Conservation (phyloP, 108 stramenopile genomes). For the Aureococcus anophagefferens region DNA sequence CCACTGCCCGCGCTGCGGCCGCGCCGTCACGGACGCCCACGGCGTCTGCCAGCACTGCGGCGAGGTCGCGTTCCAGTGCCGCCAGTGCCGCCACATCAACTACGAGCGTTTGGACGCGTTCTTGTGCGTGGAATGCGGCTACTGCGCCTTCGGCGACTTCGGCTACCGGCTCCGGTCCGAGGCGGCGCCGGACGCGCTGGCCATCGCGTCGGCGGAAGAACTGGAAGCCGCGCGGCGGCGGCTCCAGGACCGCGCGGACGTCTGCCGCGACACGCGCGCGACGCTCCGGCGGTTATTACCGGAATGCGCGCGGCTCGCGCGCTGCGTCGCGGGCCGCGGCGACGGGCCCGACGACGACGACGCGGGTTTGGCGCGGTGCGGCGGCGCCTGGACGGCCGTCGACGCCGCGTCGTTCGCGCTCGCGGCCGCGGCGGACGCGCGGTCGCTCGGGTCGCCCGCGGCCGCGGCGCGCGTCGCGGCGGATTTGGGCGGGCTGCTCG, state of each 20-base stretch:
- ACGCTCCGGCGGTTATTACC: slow-evolving; percentile 11
- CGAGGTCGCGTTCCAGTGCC: slow-evolving; percentile 87
- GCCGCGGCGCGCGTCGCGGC: too few relatives aligned
- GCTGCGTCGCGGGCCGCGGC: not conserved
- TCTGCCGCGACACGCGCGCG: too few relatives aligned
- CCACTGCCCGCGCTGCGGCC: slow-evolving; percentile 79
- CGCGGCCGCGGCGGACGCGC: not conserved
- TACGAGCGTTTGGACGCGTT: slow-evolving; percentile 88
- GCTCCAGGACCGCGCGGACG: not conserved
- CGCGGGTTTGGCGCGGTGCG: too few relatives aligned
- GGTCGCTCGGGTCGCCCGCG: too few relatives aligned
- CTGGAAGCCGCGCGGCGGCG: not conserved
- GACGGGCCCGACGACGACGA: too few relatives aligned
- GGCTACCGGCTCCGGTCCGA: slow-evolving; percentile 30
- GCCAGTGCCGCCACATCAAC: slow-evolving; percentile 85
- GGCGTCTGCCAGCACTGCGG: slow-evolving; percentile 88
- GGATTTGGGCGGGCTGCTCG: too few relatives aligned
- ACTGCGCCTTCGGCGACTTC: slow-evolving; percentile 75
- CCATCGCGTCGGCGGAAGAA: slow-evolving; percentile 4
- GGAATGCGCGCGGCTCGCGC: not conserved
- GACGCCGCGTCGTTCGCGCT: not conserved
- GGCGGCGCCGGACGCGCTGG: slow-evolving; percentile 20
- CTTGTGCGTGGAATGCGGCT: slow-evolving; percentile 91
- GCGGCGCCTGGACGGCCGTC: not conserved
- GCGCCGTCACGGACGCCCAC: slow-evolving; percentile 83